Evolutionary conservation across 164 flowering plant genomes (phyloP).

Genomic region (Piper longum): DNA sequence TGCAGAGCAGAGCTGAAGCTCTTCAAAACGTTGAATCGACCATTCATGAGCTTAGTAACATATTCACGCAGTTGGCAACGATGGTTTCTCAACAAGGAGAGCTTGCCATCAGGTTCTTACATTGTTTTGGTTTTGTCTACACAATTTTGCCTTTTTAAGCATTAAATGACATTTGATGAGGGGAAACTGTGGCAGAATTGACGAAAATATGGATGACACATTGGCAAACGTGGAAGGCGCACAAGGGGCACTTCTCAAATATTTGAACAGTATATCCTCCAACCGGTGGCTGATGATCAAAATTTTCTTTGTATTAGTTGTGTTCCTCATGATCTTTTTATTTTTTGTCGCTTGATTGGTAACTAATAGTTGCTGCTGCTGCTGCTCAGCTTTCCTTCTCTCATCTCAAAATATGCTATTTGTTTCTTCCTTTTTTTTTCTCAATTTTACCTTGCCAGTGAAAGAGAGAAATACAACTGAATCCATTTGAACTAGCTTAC

Average conservation of each 20-base stretch:
- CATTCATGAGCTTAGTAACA: constrained; percentile 75
- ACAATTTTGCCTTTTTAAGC: background rate
- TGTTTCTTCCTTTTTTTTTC: no score
- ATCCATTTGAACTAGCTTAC: background rate
- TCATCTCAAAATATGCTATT: background rate
- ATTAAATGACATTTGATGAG: background rate
- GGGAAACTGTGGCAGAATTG: constrained; percentile 42
- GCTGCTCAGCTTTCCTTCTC: background rate
- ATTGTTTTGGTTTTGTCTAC: background rate
- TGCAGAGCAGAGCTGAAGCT: constrained; percentile 98
- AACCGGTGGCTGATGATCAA: constrained; percentile 95
- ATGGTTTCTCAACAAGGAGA: constrained; percentile 99
- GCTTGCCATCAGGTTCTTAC: constrained; percentile 69
- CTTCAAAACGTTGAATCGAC: constrained; percentile 98
- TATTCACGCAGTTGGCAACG: constrained; percentile 88
- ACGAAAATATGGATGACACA: constrained; percentile 91
- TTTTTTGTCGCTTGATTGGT: constrained; percentile 64
- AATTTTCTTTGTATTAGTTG: constrained; percentile 75
- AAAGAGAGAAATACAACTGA: background rate
- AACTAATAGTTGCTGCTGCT: background rate
- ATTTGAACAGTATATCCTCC: constrained; percentile 78
- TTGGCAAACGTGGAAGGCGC: constrained; percentile 89
- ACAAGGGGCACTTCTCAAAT: constrained; percentile 58
- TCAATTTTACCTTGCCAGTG: background rate
- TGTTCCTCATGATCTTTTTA: constrained; percentile 78